phyloP scores from a whole-genome alignment of 2,329 filamentous ascomycete species.

The Neofusicoccum laricinum region DNA sequence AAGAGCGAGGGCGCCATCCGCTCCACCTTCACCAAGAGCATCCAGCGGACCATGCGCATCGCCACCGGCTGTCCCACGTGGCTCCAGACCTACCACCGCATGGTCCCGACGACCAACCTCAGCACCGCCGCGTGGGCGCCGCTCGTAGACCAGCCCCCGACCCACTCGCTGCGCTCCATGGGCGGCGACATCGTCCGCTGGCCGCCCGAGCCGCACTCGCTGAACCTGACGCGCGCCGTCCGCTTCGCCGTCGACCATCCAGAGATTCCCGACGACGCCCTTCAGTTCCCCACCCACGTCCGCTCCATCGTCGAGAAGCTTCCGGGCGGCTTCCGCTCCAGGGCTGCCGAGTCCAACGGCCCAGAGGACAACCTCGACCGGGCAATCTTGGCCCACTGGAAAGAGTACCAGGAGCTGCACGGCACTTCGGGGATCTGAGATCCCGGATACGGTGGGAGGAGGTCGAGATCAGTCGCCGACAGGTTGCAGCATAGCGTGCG shows the following conservation, averaged over 20 bases:
- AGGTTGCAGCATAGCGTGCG: too few species aligned
- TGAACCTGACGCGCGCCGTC: not conserved
- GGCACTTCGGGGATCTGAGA: not conserved
- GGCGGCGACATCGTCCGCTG: not conserved
- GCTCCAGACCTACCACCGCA: not conserved
- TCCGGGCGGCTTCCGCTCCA: not conserved
- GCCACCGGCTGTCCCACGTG: not conserved
- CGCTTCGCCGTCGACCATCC: conserved; percentile 2
- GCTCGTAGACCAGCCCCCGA: not conserved
- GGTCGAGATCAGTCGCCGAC: too few species aligned
- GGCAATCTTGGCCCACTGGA: not conserved
- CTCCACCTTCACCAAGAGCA: conserved; percentile 2
- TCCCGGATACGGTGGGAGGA: too few species aligned
- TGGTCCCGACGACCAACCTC: not conserved
- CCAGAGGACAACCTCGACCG: not conserved
- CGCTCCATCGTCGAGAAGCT: not conserved
- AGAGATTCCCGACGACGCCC: not conserved
- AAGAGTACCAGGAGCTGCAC: not conserved
- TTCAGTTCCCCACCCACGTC: not conserved
- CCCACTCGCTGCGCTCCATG: not conserved
- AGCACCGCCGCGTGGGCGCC: not conserved
- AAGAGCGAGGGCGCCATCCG: not conserved
- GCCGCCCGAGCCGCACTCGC: not conserved
- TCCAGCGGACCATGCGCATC: not conserved
- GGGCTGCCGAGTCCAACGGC: not conserved